Conservation (phyloP, 2,329 filamentous ascomycete species). For the Fusarium burgessii region DNA sequence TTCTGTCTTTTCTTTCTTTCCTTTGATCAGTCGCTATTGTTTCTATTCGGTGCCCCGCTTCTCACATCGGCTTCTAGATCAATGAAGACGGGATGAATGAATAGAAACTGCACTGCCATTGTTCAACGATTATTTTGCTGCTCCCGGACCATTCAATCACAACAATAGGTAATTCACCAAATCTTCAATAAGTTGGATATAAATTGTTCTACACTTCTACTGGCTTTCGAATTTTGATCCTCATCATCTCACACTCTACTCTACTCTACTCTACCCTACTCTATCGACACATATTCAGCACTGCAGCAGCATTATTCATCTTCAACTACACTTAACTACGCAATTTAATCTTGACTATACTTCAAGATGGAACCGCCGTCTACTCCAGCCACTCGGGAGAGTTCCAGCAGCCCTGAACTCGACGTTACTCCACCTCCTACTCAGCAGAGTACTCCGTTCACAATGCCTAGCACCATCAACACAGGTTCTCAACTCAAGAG, state of each 20-base stretch:
- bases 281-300: neutral
- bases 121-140: constrained; percentile 4
- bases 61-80: constrained; percentile 9
- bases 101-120: constrained; percentile 20
- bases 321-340: neutral
- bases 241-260: constrained; percentile 9
- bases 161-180: constrained; percentile 20
- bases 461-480: constrained; percentile 16
- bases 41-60: constrained; percentile 3
- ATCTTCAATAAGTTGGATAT: constrained; percentile 10
- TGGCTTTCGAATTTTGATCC: constrained; percentile 22
- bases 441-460: constrained; percentile 28
- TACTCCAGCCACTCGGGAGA: constrained; percentile 19
- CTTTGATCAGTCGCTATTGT: neutral
- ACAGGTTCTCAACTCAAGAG: constrained; percentile 4
- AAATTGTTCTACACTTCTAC: constrained; percentile 17
- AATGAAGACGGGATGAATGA: constrained; percentile 17
- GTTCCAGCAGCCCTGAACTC: constrained; percentile 25
- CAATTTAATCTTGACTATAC: constrained; percentile 3
- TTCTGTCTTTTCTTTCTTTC: neutral
- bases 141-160: constrained; percentile 2
- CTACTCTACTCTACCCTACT: neutral
- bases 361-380: constrained; percentile 13
- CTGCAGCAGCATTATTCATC: neutral
- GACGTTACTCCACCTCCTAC: constrained; percentile 15